These are phyloP conservation scores for Geotrichum aggregatum DNA, from an alignment of 1,139 yeast species.

Conservation along the genomic window DNA sequence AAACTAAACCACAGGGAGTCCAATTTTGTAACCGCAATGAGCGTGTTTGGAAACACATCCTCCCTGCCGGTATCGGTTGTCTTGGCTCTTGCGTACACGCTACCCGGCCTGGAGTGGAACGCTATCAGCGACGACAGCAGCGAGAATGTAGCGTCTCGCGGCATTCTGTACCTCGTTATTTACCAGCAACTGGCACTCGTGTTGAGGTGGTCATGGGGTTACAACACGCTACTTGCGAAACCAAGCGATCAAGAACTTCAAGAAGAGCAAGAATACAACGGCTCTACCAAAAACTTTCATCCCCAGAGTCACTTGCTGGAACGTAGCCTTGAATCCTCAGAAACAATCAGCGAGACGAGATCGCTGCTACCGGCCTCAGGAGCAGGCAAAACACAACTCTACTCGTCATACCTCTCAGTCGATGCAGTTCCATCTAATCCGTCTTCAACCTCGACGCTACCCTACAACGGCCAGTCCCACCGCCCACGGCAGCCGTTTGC, in stretches of 20 bases:
- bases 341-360: not conserved
- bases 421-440: no score
- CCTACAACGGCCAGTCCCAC: not conserved
- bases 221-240: conserved; percentile 61
- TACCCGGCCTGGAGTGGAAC: conserved; percentile 73
- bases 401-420: no score
- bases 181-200: conserved; percentile 85
- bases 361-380: conserved; percentile 11
- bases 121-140: conserved; percentile 59
- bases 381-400: not conserved
- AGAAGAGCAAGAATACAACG: conserved; percentile 16
- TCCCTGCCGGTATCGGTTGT: conserved; percentile 61
- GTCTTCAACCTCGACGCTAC: conserved; percentile 11
- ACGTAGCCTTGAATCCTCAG: conserved; percentile 1
- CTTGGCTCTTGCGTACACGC: conserved; percentile 63
- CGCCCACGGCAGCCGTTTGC: not conserved
- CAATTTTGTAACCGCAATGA: conserved; percentile 84
- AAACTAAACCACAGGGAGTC: conserved; percentile 59
- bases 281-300: not conserved
- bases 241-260: conserved; percentile 33
- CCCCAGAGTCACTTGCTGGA: not conserved
- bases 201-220: conserved; percentile 91
- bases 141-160: conserved; percentile 75
- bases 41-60: conserved; percentile 79
- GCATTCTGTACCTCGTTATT: conserved; percentile 67